A percentile compares a stretch with the other conserved stretches of the same genome.
Evolutionary conservation across 1,284 basidiomycete species (phyloP).

Genomic region (Leccinum huronense): DNA sequence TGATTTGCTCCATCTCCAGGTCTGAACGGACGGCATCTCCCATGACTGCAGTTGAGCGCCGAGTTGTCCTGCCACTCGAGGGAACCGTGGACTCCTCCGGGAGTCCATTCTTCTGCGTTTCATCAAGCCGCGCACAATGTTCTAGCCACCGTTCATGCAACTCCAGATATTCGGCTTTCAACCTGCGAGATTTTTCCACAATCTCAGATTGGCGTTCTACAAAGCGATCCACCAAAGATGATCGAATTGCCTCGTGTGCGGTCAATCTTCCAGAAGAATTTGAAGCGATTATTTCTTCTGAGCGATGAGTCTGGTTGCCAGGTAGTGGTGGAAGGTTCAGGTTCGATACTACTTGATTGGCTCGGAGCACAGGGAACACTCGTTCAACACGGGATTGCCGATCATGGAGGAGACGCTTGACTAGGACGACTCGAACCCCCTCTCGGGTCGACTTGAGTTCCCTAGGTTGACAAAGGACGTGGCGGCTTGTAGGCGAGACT

Average conservation of each 20-base stretch:
- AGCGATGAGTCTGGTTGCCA: constrained; percentile 36
- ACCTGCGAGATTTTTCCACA: constrained; percentile 52
- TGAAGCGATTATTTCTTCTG: constrained; percentile 47
- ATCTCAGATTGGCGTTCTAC: constrained; percentile 50
- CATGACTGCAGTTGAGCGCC: constrained; percentile 66
- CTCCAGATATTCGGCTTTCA: constrained; percentile 66
- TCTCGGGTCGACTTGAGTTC: constrained; percentile 51
- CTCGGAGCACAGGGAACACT: constrained; percentile 58
- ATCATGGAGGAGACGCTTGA: constrained; percentile 57
- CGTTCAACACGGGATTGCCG: constrained; percentile 59
- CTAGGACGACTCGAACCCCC: constrained; percentile 59
- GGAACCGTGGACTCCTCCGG: constrained; percentile 45
- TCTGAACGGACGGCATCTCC: constrained; percentile 94
- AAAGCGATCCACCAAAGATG: constrained; percentile 54
- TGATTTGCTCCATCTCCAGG: constrained; percentile 96
- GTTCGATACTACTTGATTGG: constrained; percentile 51
- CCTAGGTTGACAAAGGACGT: constrained; percentile 17
- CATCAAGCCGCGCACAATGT: constrained; percentile 69
- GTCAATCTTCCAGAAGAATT: constrained; percentile 38
- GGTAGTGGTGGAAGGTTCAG: constrained; percentile 19
- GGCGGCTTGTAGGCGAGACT: constrained; percentile 10
- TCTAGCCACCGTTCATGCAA: constrained; percentile 71
- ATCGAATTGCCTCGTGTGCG: constrained; percentile 42
- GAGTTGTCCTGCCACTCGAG: constrained; percentile 60
- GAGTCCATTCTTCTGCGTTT: constrained; percentile 31